These are phyloP conservation scores for Hypoxylon sp. DNA, from an alignment of 2,329 filamentous ascomycete species.

Conservation along the genomic window DNA sequence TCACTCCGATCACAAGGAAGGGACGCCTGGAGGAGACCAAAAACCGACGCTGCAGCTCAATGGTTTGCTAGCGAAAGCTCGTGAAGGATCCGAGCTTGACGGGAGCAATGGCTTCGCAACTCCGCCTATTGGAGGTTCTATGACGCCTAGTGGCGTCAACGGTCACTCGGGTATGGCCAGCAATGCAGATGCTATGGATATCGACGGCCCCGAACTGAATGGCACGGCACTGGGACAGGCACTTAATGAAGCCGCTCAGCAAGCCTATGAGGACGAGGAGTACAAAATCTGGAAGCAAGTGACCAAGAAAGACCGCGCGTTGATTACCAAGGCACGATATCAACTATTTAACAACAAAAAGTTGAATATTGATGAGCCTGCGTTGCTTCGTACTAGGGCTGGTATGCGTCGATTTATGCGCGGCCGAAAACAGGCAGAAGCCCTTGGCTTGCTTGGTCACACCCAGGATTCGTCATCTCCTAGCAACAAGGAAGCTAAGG, in stretches of 20 bases:
- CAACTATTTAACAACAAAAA: slow-evolving; percentile 88
- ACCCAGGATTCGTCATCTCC: slow-evolving; percentile 63
- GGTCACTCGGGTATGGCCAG: slow-evolving; percentile 77
- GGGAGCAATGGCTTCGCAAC: slow-evolving; percentile 90
- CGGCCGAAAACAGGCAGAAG: slow-evolving; percentile 79
- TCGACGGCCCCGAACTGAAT: slow-evolving; percentile 81
- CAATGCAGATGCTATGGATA: slow-evolving; percentile 88
- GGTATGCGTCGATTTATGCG: slow-evolving; percentile 92
- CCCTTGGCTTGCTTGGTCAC: slow-evolving; percentile 60
- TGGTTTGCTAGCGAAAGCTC: slow-evolving; percentile 70
- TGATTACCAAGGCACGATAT: slow-evolving; percentile 87
- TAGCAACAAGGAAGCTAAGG: slow-evolving; percentile 65
- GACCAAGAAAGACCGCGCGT: slow-evolving; percentile 94
- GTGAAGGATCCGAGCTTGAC: slow-evolving; percentile 86
- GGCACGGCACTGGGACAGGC: slow-evolving; percentile 75
- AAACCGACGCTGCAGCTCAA: slow-evolving; percentile 81
- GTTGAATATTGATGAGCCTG: slow-evolving; percentile 89
- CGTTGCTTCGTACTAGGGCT: slow-evolving; percentile 85
- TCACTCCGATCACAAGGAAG: slow-evolving; percentile 80
- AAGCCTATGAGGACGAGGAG: slow-evolving; percentile 90
- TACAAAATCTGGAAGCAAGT: slow-evolving; percentile 99
- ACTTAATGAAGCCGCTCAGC: slow-evolving; percentile 77
- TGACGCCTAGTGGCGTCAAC: slow-evolving; percentile 81
- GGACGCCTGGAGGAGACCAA: slow-evolving; percentile 81
- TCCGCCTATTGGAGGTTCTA: slow-evolving; percentile 79